Base-by-base conservation (phyloP, 2,329 filamentous ascomycete species). In the Penicillium sp. region DNA sequence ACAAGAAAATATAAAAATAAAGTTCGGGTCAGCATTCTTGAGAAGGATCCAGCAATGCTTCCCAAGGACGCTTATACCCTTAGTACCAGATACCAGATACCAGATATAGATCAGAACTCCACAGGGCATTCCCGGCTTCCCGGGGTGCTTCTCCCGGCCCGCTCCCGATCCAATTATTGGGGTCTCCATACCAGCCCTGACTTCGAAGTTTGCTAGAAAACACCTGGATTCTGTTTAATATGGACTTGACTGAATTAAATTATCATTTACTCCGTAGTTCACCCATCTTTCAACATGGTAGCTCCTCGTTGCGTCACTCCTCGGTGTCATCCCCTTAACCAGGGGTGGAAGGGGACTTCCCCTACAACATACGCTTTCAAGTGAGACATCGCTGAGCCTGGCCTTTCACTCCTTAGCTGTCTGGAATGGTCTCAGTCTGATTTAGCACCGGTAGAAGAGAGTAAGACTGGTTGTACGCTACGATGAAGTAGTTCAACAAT, bases 11-110 rank as follows among this genome's bases (percentile, higher is more conserved):
- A 16, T 38, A 16, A 38, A 53, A 45, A 38, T 44, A 47, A 45
- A 11, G 23, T 36, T 52, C 43, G 61, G 50, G 55, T 59, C 40
- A 16, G 23, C 57, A 62, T 65, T 65, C 64, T 40, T 59, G 13
- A 40, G n/a, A 43, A 52, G 31, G 36, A 31, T 36, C 39, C 45
- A 57, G 45, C 23, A 38, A 50, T 53, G 59, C 52, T 58, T 50
- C 27, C 55, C 55, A 49, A 39, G 23, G 21, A 40, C 27, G 15
- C 13, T 16, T 29, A 15, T 25, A 9, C 31, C 5, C 31, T 2
- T 27, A 13, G 13, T 31, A 31, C 29, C 11, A 5, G 5, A 33
- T 33, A 13, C 16, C 4, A 8, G 31, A 31, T 31, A 44, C 23
- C 41, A 43, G 3, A 16, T 44, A 19, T 34, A 44, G 27, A 52